These are phyloP conservation scores for Aspergillus luchuensis DNA, from an alignment of 2,329 filamentous ascomycete species.

Conservation along the genomic window DNA sequence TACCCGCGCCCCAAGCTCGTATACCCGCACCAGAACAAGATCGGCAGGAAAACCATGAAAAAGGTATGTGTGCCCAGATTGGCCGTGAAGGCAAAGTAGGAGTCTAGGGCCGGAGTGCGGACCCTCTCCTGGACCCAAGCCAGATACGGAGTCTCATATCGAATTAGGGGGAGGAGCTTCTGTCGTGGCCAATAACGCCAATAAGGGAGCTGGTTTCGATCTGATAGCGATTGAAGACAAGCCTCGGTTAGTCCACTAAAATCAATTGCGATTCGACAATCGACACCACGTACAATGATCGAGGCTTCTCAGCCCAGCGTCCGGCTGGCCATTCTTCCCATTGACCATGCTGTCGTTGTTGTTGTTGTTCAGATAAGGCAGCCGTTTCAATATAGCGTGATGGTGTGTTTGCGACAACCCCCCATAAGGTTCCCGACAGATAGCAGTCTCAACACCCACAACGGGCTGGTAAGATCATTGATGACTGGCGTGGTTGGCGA, in stretches of 20 bases:
- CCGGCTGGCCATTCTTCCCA: conserved; percentile 40
- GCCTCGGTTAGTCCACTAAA: not conserved
- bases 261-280: not conserved
- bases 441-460: not conserved
- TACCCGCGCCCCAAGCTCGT: conserved; percentile 84
- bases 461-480: not conserved
- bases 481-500: not conserved
- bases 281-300: conserved; percentile 64
- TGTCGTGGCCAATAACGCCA: conserved; percentile 90
- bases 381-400: conserved; percentile 23
- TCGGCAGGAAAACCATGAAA: conserved; percentile 93
- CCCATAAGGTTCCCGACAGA: conserved; percentile 25
- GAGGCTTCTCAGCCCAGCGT: conserved; percentile 75
- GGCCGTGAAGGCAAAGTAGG: conserved; percentile 94
- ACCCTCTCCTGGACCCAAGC: conserved; percentile 79
- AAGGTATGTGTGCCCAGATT: conserved; percentile 98
- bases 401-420: conserved; percentile 17
- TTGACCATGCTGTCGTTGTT: conserved; percentile 39
- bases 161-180: conserved; percentile 77
- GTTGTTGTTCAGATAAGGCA: not conserved
- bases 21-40: conserved; percentile 96
- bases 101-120: conserved; percentile 82
- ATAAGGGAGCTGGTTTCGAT: conserved; percentile 76
- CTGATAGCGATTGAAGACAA: conserved; percentile 49
- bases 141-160: conserved; percentile 94